Base-by-base conservation (phyloP, 176 grass and related monocot genomes). In the Aegilops bicornis region DNA sequence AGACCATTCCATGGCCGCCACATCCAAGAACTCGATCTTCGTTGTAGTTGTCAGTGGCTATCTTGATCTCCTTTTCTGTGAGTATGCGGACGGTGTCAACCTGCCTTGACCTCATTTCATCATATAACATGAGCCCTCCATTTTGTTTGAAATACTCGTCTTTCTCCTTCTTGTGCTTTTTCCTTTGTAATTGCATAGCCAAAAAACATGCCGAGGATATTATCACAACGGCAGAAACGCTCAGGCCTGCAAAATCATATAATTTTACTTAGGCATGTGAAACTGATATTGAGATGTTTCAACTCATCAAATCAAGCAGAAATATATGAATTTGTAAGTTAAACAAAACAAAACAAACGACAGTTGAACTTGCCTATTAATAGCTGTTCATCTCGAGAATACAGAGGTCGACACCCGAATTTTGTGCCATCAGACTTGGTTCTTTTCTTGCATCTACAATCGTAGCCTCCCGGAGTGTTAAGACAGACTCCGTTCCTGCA, bases 61-160 rank as follows among this genome's bases (percentile, higher is more conserved):
- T 67, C 85, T 88, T 90, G 69, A 90, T 80, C 68, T 89, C 91
- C 19, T 37, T 35, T n/a, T 86, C 79, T 16, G 85, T 76, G 19
- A 88, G 72, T 69, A 88, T 69, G 30, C 3, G 8, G 16, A 88
- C 67, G 0, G 72, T 88, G 5, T 88, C 86, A 2, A 88, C 79
- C 39, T 88, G 79, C 47, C 79, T 88, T 69, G 86, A 82, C 64
- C 86, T 82, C 79, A 87, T 88, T 24, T 82, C 71, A 77, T 88
- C 86, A 88, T 82, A 88, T 61, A 89, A 76, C 68, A 17, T 82
- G 7, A 86, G 78, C 24, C 88, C 88, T 77, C 88, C 88, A 36
- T 89, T 89, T 77, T 86, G 88, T 27, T 86, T 86, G 61, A 89
- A 86, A 77, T 82, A 89, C 25, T 68, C 88, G 7, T 86, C 78